Evolutionary conservation across 116 monocot species (phyloP).

Genomic region (Thalassia testudinum): DNA sequence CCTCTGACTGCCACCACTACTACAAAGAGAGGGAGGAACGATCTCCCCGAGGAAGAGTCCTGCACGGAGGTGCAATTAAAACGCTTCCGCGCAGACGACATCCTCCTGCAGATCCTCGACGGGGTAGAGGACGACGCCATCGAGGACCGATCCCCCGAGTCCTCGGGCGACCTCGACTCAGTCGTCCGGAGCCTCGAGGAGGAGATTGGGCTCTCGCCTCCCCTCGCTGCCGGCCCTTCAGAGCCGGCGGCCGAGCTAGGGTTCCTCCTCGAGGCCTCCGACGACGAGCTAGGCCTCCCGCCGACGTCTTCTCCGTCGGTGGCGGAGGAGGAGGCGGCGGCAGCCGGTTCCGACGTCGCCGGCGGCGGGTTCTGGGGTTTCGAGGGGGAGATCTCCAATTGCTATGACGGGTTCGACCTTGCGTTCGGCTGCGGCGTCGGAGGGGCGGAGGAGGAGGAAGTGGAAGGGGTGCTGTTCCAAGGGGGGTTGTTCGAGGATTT

Average conservation of each 20-base stretch:
- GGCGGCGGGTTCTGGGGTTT: neutral
- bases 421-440: neutral
- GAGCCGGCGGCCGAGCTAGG: constrained; percentile 7
- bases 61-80: too few species aligned
- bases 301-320: constrained; percentile 9
- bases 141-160: too few species aligned
- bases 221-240: too few species aligned
- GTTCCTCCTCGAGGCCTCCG: constrained; percentile 56
- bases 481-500: neutral
- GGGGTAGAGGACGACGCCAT: too few species aligned
- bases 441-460: neutral
- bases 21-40: too few species aligned
- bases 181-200: too few species aligned
- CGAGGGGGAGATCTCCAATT: neutral
- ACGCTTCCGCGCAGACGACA: too few species aligned
- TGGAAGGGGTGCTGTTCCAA: neutral
- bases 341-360: too few species aligned
- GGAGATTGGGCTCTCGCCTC: neutral
- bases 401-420: neutral
- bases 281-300: constrained; percentile 67
- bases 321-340: neutral
- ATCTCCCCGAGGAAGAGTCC: too few species aligned
- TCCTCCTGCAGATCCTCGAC: too few species aligned
- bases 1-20: too few species aligned
- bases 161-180: too few species aligned